Base-by-base conservation (phyloP, 225 moss, liverwort and hornwort genomes). In the Thuidium tamariscinum region DNA sequence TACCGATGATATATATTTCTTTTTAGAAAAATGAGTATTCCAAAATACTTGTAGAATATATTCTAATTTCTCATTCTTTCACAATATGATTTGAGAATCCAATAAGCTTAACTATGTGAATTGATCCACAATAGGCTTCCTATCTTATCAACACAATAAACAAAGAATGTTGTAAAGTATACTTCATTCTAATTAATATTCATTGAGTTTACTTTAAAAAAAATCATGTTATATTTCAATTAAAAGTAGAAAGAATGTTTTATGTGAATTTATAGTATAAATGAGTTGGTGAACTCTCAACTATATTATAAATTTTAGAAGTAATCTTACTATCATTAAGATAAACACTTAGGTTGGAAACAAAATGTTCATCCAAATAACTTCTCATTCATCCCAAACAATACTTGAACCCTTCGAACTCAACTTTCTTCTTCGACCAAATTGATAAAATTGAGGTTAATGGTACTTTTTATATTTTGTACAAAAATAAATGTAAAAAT, bases 11-110 rank as follows among this genome's bases (percentile, higher is more conserved):
- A 1, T 10, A 29, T 9, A 27, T 46, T 44, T 71, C 2, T 46
- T 44, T 30, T 29, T 29, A 6, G 16, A 72, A 29, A 71, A 73
- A 48, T 30, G 17, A 11, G 2, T 11, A 18, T 4, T 19, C 4
- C 32, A 73, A 48, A 48, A 11, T 73, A 51, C 8, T 21, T 21
- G 21, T 12, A 0, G 3, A 49, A 20, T 32, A 32, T 32, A 19
- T 0, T 0, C 4, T 48, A 73, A 11, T 19, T 10, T 32, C 0
- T 0, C 0, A 0, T 19, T 48, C 7, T 73, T 46, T 12, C 7
- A 1, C 1, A 73, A 11, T 11, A 73, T 9, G 11, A 4, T 11
- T 19, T 48, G 4, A 46, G 1, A 73, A 73, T 19, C 2, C 2
- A 48, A 19, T 48, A 11, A 72, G 11, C 30, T 6, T 71, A 72